Evolutionary conservation across 2,329 filamentous ascomycete genomes (phyloP), one percentile per base, ranked within the genome.

Genomic region (Coniella vitis): DNA sequence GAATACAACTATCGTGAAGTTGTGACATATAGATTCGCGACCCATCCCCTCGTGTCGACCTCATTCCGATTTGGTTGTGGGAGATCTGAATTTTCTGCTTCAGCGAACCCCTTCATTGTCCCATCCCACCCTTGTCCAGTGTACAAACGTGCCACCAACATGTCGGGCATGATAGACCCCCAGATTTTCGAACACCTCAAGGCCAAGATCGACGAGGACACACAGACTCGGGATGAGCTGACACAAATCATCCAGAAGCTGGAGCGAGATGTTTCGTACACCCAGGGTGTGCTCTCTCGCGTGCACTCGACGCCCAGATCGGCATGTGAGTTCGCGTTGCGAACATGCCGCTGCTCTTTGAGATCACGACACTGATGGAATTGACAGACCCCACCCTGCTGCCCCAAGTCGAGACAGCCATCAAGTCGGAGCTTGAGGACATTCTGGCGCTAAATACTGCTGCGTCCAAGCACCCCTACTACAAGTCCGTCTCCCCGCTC

Each of bases 401-500:
- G 38, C 71, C 76, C 10, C 78, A 86, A 56, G 83, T 88, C 1
- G 79, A 89, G 53, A 78, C 79, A n/a, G 73, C 71, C 49, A 86
- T 97, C 63, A 72, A 78, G 55, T 78, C 86, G 32, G 82, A 95
- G 65, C 77, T 87, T 48, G 72, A 80, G 41, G 85, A 84, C 38
- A 77, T 96, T 39, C 69, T 73, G 49, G 81, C 84, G 57, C 79
- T 98, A 38, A 78, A 81, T 53, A 69, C 75, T 47, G 78, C 87
- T 47, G 89, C 90, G 2, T 90, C 89, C 21, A 78, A 87, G 64
- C 85, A 94, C 61, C 91, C 93, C 0, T 98, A 97, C 74, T 98
- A 97, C 81, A 96, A 95, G 78, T 96, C 62, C 40, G 68, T 47
- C 17, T 21, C 8, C 25, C 14, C 17, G n/a, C 32, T 39, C 4